Evolutionary conservation across 306 rosid genomes (phyloP).

Genomic region (cucumber (Cucumis sativus)): DNA sequence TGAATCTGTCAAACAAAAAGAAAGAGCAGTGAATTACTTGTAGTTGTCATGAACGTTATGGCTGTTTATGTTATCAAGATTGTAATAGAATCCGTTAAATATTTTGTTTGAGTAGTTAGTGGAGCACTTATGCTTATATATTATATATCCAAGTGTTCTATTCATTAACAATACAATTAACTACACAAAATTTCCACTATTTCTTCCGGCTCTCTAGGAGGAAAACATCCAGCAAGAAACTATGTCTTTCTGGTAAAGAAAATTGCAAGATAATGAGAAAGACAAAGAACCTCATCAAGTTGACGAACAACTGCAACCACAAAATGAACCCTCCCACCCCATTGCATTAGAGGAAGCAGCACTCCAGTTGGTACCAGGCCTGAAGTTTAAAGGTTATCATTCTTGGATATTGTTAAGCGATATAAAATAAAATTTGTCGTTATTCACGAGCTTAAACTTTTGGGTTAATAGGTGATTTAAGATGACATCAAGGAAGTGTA

Average conservation of each 20-base stretch:
- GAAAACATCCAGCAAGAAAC: not conserved
- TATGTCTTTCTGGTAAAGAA: not conserved
- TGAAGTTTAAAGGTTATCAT: slow-evolving; percentile 11
- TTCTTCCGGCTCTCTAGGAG: not conserved
- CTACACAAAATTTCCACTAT: not conserved
- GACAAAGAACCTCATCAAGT: slow-evolving; percentile 43
- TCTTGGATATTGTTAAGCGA: not conserved
- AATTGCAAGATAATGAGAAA: not conserved
- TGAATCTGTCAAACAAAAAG: slow-evolving; percentile 38
- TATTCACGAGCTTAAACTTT: no score
- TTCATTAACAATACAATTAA: not conserved
- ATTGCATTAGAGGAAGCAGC: slow-evolving; percentile 80
- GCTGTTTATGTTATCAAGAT: not conserved
- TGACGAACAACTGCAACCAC: slow-evolving; percentile 42
- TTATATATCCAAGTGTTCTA: not conserved
- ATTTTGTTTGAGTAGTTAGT: not conserved
- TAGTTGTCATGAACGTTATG: not conserved
- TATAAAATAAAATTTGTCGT: no score
- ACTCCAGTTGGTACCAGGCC: slow-evolving; percentile 88
- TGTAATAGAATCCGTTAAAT: not conserved
- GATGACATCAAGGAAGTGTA: no score
- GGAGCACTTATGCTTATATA: not conserved
- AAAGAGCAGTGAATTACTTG: not conserved
- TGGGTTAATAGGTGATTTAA: no score
- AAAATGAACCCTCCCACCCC: slow-evolving; percentile 84